phyloP scores from a whole-genome alignment of 345 rosid species.

The Sisymbrium altissimum region DNA sequence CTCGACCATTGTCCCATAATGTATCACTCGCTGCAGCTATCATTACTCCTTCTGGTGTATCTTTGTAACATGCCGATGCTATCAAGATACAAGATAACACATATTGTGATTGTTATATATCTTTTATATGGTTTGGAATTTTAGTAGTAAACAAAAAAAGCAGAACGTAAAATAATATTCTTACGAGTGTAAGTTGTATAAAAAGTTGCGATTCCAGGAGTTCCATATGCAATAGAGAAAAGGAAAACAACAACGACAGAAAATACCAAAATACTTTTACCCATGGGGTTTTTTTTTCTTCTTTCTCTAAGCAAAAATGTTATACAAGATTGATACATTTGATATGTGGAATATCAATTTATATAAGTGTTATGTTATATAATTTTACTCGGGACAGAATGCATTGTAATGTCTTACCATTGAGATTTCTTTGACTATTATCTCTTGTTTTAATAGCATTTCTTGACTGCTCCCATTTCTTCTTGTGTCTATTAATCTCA shows the following conservation, averaged over 20 bases:
- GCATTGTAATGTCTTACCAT: neutral
- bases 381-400: neutral
- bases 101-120: neutral
- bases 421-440: neutral
- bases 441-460: neutral
- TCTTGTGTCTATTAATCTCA: neutral
- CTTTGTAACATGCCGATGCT: constrained; percentile 45
- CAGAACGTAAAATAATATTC: neutral
- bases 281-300: neutral
- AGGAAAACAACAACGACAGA: constrained; percentile 11
- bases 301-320: neutral
- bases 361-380: neutral
- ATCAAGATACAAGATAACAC: constrained; percentile 3
- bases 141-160: neutral
- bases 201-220: constrained; percentile 31
- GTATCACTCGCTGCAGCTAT: constrained; percentile 51
- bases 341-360: neutral
- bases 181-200: constrained; percentile 24
- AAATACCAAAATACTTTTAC: neutral
- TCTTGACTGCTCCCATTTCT: neutral
- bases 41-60: constrained; percentile 29
- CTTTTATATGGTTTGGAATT: neutral
- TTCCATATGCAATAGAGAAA: constrained; percentile 15
- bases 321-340: neutral
- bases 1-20: constrained; percentile 42